Percentiles rank a stretch among this genome's conserved stretches.
These are phyloP conservation scores for Pilasporangium apinafurcum DNA, from an alignment of 352 stramenopile genomes.

Conservation along the genomic window DNA sequence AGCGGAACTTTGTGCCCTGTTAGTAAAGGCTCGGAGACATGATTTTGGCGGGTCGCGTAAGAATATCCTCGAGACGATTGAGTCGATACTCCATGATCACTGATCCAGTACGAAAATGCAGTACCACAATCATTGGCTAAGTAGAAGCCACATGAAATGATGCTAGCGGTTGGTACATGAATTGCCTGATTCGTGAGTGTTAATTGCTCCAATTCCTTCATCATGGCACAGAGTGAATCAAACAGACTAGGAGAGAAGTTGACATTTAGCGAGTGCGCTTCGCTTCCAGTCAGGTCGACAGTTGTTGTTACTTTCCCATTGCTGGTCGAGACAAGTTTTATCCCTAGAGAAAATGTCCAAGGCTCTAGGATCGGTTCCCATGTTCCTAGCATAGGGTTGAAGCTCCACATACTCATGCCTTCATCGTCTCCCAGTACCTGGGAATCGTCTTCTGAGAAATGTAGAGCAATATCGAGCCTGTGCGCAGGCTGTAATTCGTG, in stretches of 20 bases:
- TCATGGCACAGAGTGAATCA: slow-evolving; percentile 49
- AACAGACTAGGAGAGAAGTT: slow-evolving; percentile 68
- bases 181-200: slow-evolving; percentile 6
- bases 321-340: slow-evolving; percentile 26
- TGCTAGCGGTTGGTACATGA: slow-evolving; percentile 39
- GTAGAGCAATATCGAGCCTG: slow-evolving; percentile 25
- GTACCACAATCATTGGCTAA: slow-evolving; percentile 64
- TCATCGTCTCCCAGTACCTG: slow-evolving; percentile 52
- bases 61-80: slow-evolving; percentile 43
- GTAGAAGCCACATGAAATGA: slow-evolving; percentile 80
- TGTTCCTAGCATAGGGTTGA: slow-evolving; percentile 64
- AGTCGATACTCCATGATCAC: slow-evolving; percentile 29
- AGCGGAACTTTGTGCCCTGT: slow-evolving; percentile 56
- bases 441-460: slow-evolving; percentile 53
- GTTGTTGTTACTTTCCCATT: slow-evolving; percentile 45
- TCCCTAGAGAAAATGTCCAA: slow-evolving; percentile 54
- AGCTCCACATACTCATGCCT: slow-evolving; percentile 70
- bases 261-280: slow-evolving; percentile 51
- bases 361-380: slow-evolving; percentile 79
- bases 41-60: slow-evolving; percentile 39
- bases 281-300: slow-evolving; percentile 42
- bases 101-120: slow-evolving; percentile 61
- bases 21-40: slow-evolving; percentile 31
- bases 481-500: slow-evolving; percentile 1
- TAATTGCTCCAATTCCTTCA: slow-evolving; percentile 52